phyloP scores from a whole-genome alignment of 345 rosid genomes.

The Microthlaspi erraticum region DNA sequence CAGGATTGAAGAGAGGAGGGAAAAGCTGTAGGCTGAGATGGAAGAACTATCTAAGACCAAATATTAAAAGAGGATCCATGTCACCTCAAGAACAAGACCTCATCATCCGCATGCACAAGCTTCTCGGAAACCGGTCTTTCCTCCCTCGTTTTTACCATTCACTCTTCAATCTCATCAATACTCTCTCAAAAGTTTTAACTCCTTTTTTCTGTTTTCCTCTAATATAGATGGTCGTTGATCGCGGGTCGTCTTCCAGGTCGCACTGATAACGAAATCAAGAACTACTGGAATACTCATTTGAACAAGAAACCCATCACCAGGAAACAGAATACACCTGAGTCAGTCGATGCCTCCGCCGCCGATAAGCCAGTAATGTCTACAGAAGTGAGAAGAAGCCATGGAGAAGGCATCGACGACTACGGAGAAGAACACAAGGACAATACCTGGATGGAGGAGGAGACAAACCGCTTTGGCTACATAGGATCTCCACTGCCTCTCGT shows the following conservation, averaged over 20 bases:
- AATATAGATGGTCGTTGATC: conserved; percentile 76
- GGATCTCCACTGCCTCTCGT: conserved; percentile 49
- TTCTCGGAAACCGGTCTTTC: conserved; percentile 71
- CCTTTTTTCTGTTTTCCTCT: background rate
- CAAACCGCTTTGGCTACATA: conserved; percentile 45
- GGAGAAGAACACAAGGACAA: conserved; percentile 33
- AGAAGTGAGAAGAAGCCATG: conserved; percentile 22
- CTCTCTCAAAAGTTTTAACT: background rate
- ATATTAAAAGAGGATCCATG: conserved; percentile 79
- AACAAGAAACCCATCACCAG: conserved; percentile 55
- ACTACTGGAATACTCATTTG: conserved; percentile 94
- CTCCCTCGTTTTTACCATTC: background rate
- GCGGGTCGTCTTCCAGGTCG: conserved; percentile 91
- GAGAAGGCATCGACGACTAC: conserved; percentile 10
- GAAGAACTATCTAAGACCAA: conserved; percentile 84
- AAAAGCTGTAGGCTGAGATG: conserved; percentile 91
- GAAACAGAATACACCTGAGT: conserved; percentile 45
- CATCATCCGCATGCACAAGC: conserved; percentile 88
- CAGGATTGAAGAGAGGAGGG: conserved; percentile 80
- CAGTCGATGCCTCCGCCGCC: background rate
- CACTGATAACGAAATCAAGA: conserved; percentile 87
- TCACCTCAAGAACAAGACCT: conserved; percentile 83
- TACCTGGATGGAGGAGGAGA: conserved; percentile 51
- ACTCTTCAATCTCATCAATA: background rate
- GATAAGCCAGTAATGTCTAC: conserved; percentile 25